Conservation (phyloP, 1,284 basidiomycete genomes). For the Moesziomyces sp. region DNA sequence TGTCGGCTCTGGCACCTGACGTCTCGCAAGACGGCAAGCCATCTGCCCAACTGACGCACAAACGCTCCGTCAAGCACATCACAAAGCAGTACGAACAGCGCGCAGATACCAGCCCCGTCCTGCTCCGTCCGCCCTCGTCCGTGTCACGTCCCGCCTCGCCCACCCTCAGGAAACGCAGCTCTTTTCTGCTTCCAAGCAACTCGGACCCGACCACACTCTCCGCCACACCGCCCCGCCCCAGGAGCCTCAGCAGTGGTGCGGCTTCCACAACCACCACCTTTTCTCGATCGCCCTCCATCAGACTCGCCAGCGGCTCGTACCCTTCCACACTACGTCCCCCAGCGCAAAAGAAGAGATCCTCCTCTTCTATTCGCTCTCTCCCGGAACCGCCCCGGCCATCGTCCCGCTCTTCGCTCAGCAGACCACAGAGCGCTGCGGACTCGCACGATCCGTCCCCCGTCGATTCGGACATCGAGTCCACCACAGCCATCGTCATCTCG, state of each 20-base stretch:
- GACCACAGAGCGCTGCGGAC: not conserved
- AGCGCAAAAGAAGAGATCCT: constrained; percentile 19
- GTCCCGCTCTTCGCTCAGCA: not conserved
- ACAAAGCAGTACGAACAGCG: constrained; percentile 30
- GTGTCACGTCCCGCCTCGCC: constrained; percentile 24
- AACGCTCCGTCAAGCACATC: constrained; percentile 46
- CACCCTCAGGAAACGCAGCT: constrained; percentile 15
- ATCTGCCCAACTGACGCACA: constrained; percentile 21
- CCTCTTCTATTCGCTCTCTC: constrained; percentile 33
- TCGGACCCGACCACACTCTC: constrained; percentile 14
- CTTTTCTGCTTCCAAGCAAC: constrained; percentile 18
- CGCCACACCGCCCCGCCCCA: constrained; percentile 27
- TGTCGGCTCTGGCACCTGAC: too few species aligned
- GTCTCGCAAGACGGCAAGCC: constrained; percentile 1
- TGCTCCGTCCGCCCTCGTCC: constrained; percentile 12
- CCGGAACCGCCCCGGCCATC: constrained; percentile 18
- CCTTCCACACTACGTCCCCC: constrained; percentile 42
- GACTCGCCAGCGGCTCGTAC: constrained; percentile 41
- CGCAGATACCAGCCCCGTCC: constrained; percentile 3
- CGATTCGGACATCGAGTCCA: not conserved
- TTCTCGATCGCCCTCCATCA: constrained; percentile 39
- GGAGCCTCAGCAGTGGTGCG: constrained; percentile 25
- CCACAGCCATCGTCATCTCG: not conserved
- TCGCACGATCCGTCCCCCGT: not conserved
- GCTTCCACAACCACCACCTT: constrained; percentile 9